phyloP scores from a whole-genome alignment of 108 stramenopile species.

The Skeletonema menzelii region DNA sequence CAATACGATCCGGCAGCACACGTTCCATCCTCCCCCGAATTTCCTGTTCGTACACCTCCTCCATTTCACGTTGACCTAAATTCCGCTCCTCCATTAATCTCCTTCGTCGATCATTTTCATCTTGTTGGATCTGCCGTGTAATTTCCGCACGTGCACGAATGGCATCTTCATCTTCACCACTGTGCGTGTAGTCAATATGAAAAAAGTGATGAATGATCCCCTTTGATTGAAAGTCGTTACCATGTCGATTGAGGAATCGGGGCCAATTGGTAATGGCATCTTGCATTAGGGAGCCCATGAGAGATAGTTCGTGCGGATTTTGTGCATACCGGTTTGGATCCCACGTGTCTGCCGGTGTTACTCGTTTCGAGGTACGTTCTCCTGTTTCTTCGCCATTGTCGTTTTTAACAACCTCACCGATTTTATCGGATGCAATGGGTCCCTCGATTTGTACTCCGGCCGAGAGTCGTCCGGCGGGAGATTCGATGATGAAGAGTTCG shows the following conservation, averaged over 20 bases:
- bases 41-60: constrained; percentile 10
- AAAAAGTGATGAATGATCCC: constrained; percentile 14
- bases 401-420: neutral
- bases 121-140: constrained; percentile 4
- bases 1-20: constrained; percentile 9
- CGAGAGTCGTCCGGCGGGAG: neutral
- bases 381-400: neutral
- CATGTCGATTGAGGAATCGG: neutral
- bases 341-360: neutral
- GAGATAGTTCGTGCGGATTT: neutral
- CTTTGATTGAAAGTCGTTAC: neutral
- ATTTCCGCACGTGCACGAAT: constrained; percentile 13
- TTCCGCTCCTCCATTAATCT: neutral
- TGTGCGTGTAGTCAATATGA: constrained; percentile 14
- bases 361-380: neutral
- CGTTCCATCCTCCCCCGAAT: neutral
- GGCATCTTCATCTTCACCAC: constrained; percentile 27
- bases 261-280: constrained; percentile 3
- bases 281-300: constrained; percentile 2
- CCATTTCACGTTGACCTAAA: neutral
- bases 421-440: neutral
- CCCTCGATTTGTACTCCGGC: constrained; percentile 20
- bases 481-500: constrained; percentile 19
- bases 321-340: neutral
- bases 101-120: neutral